Evolutionary conservation across 371 early-diverging fungal genomes (phyloP).

Genomic region (Mucor racemosus): DNA sequence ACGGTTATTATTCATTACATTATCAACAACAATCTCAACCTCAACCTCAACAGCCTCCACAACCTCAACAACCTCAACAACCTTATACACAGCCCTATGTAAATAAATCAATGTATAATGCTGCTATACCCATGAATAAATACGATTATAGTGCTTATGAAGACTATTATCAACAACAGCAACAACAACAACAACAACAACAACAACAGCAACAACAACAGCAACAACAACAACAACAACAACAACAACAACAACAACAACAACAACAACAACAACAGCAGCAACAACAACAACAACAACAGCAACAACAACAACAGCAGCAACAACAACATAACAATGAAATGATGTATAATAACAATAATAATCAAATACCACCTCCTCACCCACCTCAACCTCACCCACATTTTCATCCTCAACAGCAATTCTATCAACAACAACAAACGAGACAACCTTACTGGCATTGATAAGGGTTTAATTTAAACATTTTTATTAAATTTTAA

Average conservation of each 20-base stretch:
- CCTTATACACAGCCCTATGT: conserved; percentile 66
- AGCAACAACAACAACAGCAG: not conserved
- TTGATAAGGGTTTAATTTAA: conserved; percentile 16
- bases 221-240: not conserved
- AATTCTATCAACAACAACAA: conserved; percentile 1
- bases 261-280: not conserved
- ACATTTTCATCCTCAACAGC: not conserved
- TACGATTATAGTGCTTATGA: conserved; percentile 2
- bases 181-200: not conserved
- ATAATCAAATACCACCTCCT: not conserved
- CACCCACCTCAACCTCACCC: not conserved
- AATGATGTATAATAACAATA: not conserved
- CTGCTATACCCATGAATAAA: conserved; percentile 11
- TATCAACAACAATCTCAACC: conserved; percentile 7
- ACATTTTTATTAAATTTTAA: not conserved
- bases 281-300: not conserved
- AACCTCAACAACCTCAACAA: not conserved
- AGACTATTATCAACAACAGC: conserved; percentile 8
- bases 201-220: not conserved
- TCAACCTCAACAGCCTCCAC: not conserved
- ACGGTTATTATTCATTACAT: not conserved
- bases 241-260: not conserved
- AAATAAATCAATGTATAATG: conserved; percentile 75
- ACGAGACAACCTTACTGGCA: conserved; percentile 35
- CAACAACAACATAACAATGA: not conserved